Percentiles rank a stretch among this genome's conserved stretches.
Conservation (phyloP, 176 grass and related monocot species). For the Urochloa ruziziensis region DNA sequence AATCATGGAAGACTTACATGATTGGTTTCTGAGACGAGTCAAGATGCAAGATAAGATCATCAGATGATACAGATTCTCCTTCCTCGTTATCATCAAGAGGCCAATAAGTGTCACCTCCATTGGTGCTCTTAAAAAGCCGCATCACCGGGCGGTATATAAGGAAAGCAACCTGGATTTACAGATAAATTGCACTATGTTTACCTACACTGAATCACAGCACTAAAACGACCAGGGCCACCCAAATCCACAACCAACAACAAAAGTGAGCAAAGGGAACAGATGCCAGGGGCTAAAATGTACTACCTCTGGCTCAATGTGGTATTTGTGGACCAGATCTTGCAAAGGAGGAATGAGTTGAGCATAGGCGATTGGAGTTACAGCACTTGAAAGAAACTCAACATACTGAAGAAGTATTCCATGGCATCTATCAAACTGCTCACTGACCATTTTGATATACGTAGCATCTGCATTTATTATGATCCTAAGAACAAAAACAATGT, state of each 20-base stretch:
- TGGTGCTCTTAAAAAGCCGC: conserved; percentile 82
- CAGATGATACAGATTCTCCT: conserved; percentile 56
- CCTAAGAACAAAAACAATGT: conserved; percentile 47
- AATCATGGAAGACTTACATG: conserved; percentile 57
- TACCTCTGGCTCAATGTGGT: conserved; percentile 98
- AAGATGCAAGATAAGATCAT: conserved; percentile 75
- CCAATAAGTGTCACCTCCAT: conserved; percentile 71
- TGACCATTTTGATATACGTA: conserved; percentile 98
- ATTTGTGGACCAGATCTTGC: conserved; percentile 85
- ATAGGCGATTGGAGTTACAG: conserved; percentile 66
- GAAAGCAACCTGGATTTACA: conserved; percentile 91
- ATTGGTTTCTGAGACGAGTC: conserved; percentile 56
- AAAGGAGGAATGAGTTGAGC: conserved; percentile 82
- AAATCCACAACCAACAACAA: not conserved
- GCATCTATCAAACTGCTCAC: conserved; percentile 97
- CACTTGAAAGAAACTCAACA: conserved; percentile 94
- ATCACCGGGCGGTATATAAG: conserved; percentile 98
- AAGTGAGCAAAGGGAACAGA: not conserved
- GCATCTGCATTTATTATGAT: conserved; percentile 91
- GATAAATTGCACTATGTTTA: conserved; percentile 22
- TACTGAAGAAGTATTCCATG: conserved; percentile 96
- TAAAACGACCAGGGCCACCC: not conserved
- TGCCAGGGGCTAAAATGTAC: conserved; percentile 13
- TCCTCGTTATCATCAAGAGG: conserved; percentile 80
- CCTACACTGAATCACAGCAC: conserved; percentile 7